phyloP scores from a whole-genome alignment of 192 early-diverging fungal species.

The Backusella sp. region DNA sequence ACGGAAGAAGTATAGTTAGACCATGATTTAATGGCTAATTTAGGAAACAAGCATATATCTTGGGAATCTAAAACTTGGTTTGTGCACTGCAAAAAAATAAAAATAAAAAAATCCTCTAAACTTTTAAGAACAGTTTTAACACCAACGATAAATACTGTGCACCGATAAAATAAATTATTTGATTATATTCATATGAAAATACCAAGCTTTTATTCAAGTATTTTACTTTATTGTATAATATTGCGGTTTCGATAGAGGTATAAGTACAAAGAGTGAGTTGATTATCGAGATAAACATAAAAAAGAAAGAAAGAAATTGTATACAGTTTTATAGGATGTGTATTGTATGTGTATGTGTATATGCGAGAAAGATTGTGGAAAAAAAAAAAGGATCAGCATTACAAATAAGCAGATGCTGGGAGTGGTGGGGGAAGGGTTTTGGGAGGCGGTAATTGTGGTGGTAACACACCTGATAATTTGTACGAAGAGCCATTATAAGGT shows the following conservation, averaged over 20 bases:
- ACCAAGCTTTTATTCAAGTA: neutral
- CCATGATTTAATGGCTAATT: neutral
- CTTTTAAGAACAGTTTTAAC: neutral
- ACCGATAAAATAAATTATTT: neutral
- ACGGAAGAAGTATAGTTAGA: neutral
- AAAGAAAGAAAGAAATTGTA: neutral
- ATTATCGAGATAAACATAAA: neutral
- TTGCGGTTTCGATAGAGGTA: neutral
- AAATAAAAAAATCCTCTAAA: neutral
- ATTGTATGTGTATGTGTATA: neutral
- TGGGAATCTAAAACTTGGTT: neutral
- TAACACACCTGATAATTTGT: conserved; percentile 6
- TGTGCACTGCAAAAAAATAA: neutral
- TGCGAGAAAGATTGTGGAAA: neutral
- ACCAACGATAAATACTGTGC: neutral
- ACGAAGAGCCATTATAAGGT: neutral
- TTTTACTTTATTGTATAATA: neutral
- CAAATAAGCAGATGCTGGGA: conserved; percentile 7
- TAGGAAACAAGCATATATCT: neutral
- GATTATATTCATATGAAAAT: conserved; percentile 3
- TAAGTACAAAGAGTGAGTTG: neutral
- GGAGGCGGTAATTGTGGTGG: neutral
- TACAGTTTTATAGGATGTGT: neutral
- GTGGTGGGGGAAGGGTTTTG: neutral
- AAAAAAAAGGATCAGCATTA: neutral